Evolutionary conservation across 495 filamentous ascomycete species (phyloP).

Genomic region (Hypoxylon trugodes): DNA sequence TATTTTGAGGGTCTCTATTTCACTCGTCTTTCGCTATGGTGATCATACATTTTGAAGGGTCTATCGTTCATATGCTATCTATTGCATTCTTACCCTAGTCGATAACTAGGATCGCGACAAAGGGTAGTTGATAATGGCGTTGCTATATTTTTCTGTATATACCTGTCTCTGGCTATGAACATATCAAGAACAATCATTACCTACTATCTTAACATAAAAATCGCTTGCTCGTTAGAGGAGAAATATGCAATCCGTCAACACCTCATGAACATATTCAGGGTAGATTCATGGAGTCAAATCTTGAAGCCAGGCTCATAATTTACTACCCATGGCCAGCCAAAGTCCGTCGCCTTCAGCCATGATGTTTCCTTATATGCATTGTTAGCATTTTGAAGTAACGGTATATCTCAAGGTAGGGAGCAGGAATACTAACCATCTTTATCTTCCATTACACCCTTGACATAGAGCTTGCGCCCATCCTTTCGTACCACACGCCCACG

Average conservation of each 20-base stretch:
- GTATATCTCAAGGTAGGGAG: not conserved
- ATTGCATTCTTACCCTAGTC: too few relatives aligned
- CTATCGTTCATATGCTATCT: too few relatives aligned
- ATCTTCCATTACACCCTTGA: slow-evolving; percentile 43
- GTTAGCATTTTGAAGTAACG: not conserved
- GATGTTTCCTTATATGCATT: slow-evolving; percentile 31
- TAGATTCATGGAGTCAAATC: too few relatives aligned
- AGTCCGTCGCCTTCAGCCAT: slow-evolving; percentile 41
- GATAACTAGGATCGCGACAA: not conserved
- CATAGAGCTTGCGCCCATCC: slow-evolving; percentile 44
- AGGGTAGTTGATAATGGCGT: not conserved
- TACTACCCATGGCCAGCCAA: slow-evolving; percentile 35
- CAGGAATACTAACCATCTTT: slow-evolving; percentile 32
- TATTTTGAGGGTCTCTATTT: too few relatives aligned
- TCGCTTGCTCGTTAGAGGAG: not conserved
- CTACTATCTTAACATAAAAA: not conserved
- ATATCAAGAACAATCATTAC: slow-evolving; percentile 2
- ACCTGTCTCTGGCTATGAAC: slow-evolving; percentile 14
- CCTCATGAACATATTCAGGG: not conserved
- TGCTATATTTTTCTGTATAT: slow-evolving; percentile 27
- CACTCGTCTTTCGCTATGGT: too few relatives aligned
- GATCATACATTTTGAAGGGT: too few relatives aligned
- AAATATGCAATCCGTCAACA: not conserved
- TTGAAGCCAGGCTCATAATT: too few relatives aligned
- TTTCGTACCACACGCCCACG: slow-evolving; percentile 37